Evolutionary conservation across 257 asterid species (phyloP).

Genomic region (Apocynum venetum): DNA sequence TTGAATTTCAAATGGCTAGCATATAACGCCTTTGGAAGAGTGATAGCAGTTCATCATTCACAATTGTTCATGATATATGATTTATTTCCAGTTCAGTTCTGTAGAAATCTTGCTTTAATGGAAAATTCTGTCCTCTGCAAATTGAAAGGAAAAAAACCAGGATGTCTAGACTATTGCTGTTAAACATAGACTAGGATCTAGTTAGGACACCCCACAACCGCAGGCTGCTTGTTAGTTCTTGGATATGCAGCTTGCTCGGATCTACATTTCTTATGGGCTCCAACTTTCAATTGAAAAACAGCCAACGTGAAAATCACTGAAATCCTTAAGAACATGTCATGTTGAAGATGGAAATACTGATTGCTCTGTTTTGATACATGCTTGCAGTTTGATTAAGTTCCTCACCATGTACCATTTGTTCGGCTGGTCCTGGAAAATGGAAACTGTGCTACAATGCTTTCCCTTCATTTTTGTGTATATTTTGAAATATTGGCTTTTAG

Average conservation of each 20-base stretch:
- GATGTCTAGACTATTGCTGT: neutral
- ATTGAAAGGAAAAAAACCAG: neutral
- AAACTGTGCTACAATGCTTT: neutral
- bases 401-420: neutral
- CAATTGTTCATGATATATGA: neutral
- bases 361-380: neutral
- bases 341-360: neutral
- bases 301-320: neutral
- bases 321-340: neutral
- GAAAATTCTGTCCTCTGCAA: neutral
- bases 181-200: neutral
- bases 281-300: neutral
- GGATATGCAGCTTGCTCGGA: neutral
- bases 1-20: neutral
- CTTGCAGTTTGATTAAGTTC: neutral
- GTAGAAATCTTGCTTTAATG: neutral
- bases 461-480: neutral
- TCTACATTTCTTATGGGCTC: neutral
- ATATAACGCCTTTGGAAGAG: neutral
- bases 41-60: neutral
- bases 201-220: neutral
- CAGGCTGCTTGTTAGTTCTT: neutral
- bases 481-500: neutral
- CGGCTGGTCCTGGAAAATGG: neutral
- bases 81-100: neutral